Evolutionary conservation across 1,284 basidiomycete genomes (phyloP), one percentile per base, ranked within the genome.

Genomic region (Heliocybe sulcata): DNA sequence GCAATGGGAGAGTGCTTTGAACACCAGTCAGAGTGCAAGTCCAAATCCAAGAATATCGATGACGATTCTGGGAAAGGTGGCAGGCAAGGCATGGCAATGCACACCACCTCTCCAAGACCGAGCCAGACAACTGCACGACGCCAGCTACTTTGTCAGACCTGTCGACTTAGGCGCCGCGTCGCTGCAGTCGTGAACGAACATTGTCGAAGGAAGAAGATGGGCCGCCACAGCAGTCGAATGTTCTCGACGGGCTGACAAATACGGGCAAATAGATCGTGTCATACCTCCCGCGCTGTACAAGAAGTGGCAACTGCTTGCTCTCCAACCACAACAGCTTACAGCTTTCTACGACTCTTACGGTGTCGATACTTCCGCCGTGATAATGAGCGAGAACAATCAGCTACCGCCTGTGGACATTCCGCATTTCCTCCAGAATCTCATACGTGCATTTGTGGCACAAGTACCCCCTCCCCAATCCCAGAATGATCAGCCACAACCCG

Each of bases 401-500:
- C n/a, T n/a, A 16, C 16, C 16, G 4, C 19, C 19, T 20, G 4
- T 42, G 19, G 38, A 42, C 38, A 9, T 42, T n/a, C 16, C 16
- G 16, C 38, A 42, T 42, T 20, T 42, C 38, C 16, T 42, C 16
- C 38, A 42, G 16, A 42, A 42, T 42, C 38, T 42, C 38, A 20
- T 42, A 16, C 16, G 38, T 6, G 38, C 38, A 16, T 8, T 42
- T 3, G 19, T 42, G 12, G 3, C 38, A 6, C 38, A 42, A 42
- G 38, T n/a, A 9, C 8, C 8, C 16, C 38, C 12, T 6, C 16
- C 4, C 16, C 16, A 20, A n/a, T 6, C 38, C 6, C 38, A 6
- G 4, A 6, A 42, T 68, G 58, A 56, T 11, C 8, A 35, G 33
- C 45, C 45, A 10, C 10, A 9, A 47, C 45, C 9, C n/a, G 23